A percentile compares a stretch with the other conserved stretches of the same genome.
These are phyloP conservation scores for Russula sp. DNA, from an alignment of 768 basidiomycete species.

Conservation along the genomic window DNA sequence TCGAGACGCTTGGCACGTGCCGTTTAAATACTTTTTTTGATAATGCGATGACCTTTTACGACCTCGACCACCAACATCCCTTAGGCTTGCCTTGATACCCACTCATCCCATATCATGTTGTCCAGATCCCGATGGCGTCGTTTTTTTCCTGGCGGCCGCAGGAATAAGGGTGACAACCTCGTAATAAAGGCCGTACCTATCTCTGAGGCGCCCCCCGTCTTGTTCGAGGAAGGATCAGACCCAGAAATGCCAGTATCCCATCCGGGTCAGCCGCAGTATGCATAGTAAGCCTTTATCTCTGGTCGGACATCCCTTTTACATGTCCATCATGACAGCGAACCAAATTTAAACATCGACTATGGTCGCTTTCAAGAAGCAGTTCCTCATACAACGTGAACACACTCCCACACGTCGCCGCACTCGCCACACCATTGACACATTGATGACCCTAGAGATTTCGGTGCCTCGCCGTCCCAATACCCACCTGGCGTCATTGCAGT, in stretches of 20 bases:
- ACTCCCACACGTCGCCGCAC: neutral
- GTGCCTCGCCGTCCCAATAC: neutral
- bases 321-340: constrained; percentile 9
- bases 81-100: neutral
- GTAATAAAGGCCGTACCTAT: constrained; percentile 18
- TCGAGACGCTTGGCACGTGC: constrained; percentile 13
- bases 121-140: constrained; percentile 18
- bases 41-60: constrained; percentile 3
- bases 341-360: constrained; percentile 20
- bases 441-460: neutral
- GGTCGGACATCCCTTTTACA: neutral
- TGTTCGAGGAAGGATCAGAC: constrained; percentile 8
- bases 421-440: neutral
- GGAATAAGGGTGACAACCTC: constrained; percentile 6
- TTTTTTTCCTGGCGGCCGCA: constrained; percentile 16
- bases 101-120: constrained; percentile 2
- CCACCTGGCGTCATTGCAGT: neutral
- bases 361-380: constrained; percentile 21
- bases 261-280: neutral
- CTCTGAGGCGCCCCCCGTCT: neutral
- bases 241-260: neutral
- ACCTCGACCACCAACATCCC: neutral
- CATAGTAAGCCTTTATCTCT: neutral
- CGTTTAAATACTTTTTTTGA: neutral
- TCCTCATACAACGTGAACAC: constrained; percentile 8